Evolutionary conservation across 1,284 basidiomycete genomes (phyloP).

Genomic region (Tetrapyrgos nigripes): DNA sequence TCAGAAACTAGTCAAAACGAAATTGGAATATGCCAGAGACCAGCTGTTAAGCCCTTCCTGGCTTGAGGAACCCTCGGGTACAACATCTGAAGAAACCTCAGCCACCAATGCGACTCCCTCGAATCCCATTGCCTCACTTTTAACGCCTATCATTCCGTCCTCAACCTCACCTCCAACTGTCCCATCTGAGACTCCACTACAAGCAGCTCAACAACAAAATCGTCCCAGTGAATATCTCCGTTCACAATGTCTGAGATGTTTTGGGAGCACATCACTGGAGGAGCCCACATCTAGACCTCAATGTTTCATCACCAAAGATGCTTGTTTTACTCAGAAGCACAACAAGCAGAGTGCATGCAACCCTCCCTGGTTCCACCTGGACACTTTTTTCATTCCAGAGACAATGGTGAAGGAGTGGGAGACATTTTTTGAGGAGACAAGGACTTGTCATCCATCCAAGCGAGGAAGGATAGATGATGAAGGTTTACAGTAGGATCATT

Average conservation of each 20-base stretch:
- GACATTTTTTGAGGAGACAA: neutral
- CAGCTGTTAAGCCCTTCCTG: conserved; percentile 30
- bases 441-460: conserved; percentile 1
- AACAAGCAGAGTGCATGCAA: conserved; percentile 9
- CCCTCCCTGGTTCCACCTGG: conserved; percentile 25
- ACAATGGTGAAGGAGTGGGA: neutral
- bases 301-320: conserved; percentile 10
- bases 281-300: neutral
- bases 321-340: conserved; percentile 21
- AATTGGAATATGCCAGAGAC: no score
- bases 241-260: conserved; percentile 3
- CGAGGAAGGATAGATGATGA: neutral
- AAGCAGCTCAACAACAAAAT: neutral
- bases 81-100: no score
- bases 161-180: no score
- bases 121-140: no score
- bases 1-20: no score
- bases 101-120: no score
- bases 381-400: no score
- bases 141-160: no score
- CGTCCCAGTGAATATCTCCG: conserved; percentile 2
- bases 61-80: neutral
- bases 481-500: neutral
- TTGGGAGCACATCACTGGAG: conserved; percentile 10
- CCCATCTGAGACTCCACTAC: no score